Base-by-base conservation (phyloP, 176 grass and related monocot species). In the Ensete glaucum region DNA sequence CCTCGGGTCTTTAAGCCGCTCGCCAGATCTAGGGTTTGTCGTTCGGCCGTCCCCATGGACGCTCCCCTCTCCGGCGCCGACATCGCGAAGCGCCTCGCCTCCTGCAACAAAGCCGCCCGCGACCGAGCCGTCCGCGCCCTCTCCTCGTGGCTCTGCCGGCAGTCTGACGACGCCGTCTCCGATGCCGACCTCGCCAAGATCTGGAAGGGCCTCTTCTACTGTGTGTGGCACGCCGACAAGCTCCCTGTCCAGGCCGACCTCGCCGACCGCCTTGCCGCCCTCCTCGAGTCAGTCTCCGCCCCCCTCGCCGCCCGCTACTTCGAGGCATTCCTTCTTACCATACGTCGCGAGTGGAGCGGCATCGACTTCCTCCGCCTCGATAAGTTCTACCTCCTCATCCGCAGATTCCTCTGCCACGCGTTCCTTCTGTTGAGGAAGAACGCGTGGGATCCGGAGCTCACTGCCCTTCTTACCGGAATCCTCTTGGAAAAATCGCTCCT, bases 171-270 rank as follows among this genome's bases (percentile, higher is more conserved):
- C 22, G 67, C 82, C 54, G 78, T 92, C 48, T 79, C 90, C 59
- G 51, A 76, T 66, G 25, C 75, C 26, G 78, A 89, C 64, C 88
- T 97, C 53, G 71, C 93, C 62, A 93, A 89, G 88, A 87, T 97
- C 81, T 97, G 94, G 94, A 97, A 97, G 83, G 94, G 90, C 48
- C 72, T 97, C 81, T 97, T 97, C 90, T 97, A 88, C 79, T 93
- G 93, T 80, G 90, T 92, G 79, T 93, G 94, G 94, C 94, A 97
- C 88, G 80, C 90, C 21, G 94, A 97, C 77, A 93, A 86, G 77
- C 72, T 85, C 52, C 85, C 82, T 15, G 85, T 86, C 77, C 94
- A 97, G 73, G 78, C 78, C 57, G 70, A 81, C 69, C 87, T 97
- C 60, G 88, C 86, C 80, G 54, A 75, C 63, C 86, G 87, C 74